These are phyloP conservation scores for Boeremia exigua DNA, from an alignment of 2,329 filamentous ascomycete genomes.

Conservation along the genomic window DNA sequence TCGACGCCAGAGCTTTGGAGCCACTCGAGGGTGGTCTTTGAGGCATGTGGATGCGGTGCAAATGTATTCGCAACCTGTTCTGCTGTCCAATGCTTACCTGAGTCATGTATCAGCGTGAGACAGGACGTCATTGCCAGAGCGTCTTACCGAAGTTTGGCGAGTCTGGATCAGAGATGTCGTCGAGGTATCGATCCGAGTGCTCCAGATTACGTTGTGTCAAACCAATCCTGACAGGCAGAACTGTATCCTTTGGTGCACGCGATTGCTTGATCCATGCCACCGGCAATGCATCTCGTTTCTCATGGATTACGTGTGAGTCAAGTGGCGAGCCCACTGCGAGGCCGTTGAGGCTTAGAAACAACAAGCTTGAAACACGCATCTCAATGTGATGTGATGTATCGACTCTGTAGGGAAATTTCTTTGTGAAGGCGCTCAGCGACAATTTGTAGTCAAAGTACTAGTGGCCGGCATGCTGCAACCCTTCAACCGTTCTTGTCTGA, in stretches of 20 bases:
- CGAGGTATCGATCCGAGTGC: conserved; percentile 19
- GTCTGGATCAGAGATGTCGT: conserved; percentile 25
- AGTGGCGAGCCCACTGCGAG: conserved; percentile 9
- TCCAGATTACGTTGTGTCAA: conserved; percentile 24
- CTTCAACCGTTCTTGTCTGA: neutral
- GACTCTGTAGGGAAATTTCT: neutral
- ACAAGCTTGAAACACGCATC: conserved; percentile 16
- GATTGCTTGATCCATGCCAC: conserved; percentile 21
- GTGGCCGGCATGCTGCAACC: neutral
- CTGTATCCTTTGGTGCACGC: conserved; percentile 17
- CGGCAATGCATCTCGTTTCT: conserved; percentile 19
- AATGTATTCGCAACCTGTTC: conserved; percentile 24
- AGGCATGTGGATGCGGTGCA: conserved; percentile 21
- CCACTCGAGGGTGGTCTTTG: conserved; percentile 22
- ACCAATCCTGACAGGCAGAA: conserved; percentile 21
- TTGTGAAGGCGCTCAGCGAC: neutral
- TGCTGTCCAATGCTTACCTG: conserved; percentile 21
- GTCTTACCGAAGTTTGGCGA: conserved; percentile 24
- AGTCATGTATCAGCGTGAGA: neutral
- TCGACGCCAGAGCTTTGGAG: conserved; percentile 22
- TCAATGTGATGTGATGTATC: neutral
- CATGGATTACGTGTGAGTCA: conserved; percentile 16
- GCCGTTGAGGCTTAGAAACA: conserved; percentile 13
- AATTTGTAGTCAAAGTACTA: neutral
- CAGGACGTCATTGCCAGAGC: accelerated